Evolutionary conservation across 2,329 filamentous ascomycete genomes (phyloP).

Genomic region (Escovopsis sp.): DNA sequence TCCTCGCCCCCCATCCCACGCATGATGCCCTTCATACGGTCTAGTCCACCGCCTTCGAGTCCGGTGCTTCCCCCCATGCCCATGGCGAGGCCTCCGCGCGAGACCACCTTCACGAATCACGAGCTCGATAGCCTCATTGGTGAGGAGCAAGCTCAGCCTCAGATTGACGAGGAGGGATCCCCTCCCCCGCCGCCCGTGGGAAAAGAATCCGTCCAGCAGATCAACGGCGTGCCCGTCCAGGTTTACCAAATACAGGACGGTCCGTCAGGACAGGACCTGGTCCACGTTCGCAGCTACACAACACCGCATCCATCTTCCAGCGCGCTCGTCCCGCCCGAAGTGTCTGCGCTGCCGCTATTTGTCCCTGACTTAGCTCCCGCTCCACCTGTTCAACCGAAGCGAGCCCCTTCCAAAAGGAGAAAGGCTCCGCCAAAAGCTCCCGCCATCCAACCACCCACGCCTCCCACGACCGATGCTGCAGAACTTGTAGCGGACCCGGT

Average conservation of each 20-base stretch:
- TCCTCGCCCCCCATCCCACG: constrained; percentile 79
- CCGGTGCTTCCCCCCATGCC: constrained; percentile 56
- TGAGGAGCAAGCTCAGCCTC: constrained; percentile 36
- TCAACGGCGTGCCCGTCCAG: constrained; percentile 26
- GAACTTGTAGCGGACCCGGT: constrained; percentile 14
- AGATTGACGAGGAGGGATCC: constrained; percentile 13
- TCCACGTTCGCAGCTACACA: constrained; percentile 20
- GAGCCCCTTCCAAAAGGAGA: constrained; percentile 10
- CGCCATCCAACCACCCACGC: constrained; percentile 19
- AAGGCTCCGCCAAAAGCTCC: constrained; percentile 8
- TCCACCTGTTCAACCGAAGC: constrained; percentile 1
- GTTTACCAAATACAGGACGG: constrained; percentile 26
- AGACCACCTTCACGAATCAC: constrained; percentile 81
- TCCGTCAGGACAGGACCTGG: constrained; percentile 19
- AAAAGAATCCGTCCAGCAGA: constrained; percentile 18
- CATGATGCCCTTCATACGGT: constrained; percentile 37
- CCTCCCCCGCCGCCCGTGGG: constrained; percentile 3
- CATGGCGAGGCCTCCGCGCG: constrained; percentile 44
- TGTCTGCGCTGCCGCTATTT: constrained; percentile 7
- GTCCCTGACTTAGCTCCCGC: constrained; percentile 10
- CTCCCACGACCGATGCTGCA: constrained; percentile 23
- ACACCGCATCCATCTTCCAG: constrained; percentile 9
- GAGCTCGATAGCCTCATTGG: constrained; percentile 55
- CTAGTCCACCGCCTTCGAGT: constrained; percentile 61
- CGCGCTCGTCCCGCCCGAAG: constrained; percentile 8